These are phyloP conservation scores for Backusella luteola DNA, from an alignment of 192 early-diverging fungal species.

Conservation along the genomic window DNA sequence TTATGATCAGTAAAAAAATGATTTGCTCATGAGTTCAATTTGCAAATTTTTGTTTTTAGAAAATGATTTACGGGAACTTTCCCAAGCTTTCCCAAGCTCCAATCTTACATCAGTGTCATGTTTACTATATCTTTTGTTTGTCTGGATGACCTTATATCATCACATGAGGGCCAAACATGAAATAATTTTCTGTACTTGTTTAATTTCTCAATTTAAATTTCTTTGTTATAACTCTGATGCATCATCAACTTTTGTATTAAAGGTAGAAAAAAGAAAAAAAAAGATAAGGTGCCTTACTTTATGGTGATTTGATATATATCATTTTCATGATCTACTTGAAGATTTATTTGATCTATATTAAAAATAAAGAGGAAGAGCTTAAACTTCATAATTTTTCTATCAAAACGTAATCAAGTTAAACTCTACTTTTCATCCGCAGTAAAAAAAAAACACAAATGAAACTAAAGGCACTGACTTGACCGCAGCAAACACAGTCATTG, in stretches of 20 bases:
- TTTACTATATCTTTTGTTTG: not conserved
- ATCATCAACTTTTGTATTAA: not conserved
- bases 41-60: not conserved
- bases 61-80: not conserved
- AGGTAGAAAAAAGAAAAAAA: not conserved
- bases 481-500: not conserved
- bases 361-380: not conserved
- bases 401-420: not conserved
- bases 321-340: not conserved
- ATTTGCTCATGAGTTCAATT: not conserved
- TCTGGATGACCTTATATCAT: not conserved
- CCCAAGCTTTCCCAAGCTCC: not conserved
- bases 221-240: not conserved
- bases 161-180: not conserved
- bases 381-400: not conserved
- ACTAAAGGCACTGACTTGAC: not conserved
- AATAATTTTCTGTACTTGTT: not conserved
- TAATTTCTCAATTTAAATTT: not conserved
- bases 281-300: not conserved
- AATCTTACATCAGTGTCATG: not conserved
- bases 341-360: not conserved
- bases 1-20: not conserved
- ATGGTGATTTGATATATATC: not conserved
- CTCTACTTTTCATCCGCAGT: not conserved
- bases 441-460: not conserved